Evolutionary conservation across 208 protist species (phyloP).

Genomic region (Crithidia bombi): DNA sequence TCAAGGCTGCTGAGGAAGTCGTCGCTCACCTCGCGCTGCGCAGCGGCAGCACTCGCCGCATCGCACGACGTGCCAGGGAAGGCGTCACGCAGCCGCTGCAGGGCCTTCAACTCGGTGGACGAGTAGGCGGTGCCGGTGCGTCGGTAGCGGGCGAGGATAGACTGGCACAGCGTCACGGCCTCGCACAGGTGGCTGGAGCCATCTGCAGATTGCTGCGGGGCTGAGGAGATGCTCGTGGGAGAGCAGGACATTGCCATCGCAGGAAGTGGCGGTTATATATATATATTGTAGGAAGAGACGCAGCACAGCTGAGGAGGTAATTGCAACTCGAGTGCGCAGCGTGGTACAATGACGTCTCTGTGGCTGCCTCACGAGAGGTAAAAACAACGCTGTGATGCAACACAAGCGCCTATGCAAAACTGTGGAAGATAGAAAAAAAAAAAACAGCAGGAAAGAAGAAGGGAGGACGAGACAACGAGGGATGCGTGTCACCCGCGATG

Average conservation of each 20-base stretch:
- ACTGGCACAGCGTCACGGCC: slow-evolving; percentile 72
- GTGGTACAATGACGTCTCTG: too few relatives aligned
- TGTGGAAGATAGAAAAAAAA: too few relatives aligned
- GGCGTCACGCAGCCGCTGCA: slow-evolving; percentile 22
- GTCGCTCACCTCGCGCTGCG: neutral
- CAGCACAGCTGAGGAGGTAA: too few relatives aligned
- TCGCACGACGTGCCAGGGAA: neutral
- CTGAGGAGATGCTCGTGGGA: neutral
- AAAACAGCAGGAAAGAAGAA: too few relatives aligned
- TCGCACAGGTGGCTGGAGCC: slow-evolving; percentile 71
- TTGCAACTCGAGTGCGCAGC: too few relatives aligned
- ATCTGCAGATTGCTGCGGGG: slow-evolving; percentile 6
- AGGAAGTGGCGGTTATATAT: neutral
- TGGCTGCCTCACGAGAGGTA: too few relatives aligned
- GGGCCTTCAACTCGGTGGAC: slow-evolving; percentile 52
- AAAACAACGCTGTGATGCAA: too few relatives aligned
- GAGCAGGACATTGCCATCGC: slow-evolving; percentile 7
- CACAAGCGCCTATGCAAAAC: too few relatives aligned
- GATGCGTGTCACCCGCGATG: too few relatives aligned
- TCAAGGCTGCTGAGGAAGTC: slow-evolving; percentile 18
- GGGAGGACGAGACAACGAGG: too few relatives aligned
- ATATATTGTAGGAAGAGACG: too few relatives aligned
- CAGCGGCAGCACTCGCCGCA: neutral
- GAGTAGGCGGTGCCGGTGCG: slow-evolving; percentile 51
- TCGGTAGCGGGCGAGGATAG: slow-evolving; percentile 71